Base-by-base conservation (phyloP, 768 basidiomycete species). In the Termitomyces sp. region DNA sequence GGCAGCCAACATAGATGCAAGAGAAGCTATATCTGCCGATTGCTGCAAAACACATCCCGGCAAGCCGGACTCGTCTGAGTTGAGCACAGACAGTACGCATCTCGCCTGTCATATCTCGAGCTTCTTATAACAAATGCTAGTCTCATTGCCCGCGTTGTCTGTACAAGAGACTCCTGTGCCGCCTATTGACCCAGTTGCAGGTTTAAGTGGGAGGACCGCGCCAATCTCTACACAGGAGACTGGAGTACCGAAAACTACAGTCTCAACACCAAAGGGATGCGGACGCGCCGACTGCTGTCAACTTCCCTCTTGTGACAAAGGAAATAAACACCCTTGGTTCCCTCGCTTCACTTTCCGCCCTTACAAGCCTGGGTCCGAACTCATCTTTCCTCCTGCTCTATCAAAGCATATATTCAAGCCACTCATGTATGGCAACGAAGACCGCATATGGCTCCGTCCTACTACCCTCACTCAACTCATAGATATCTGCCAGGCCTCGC, bases 221-320 rank as follows among this genome's bases (percentile, higher is more conserved):
- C 37, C 52, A 20, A 15, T 59, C 22, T 9, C 33, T 39, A 24
- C 15, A 6, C 42, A 45, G 20, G 45, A 20, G 22, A 46, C 45
- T 27, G 0, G 9, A 33, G 51, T 16, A 18, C 24, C 33, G 6
- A 37, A 24, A 37, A 22, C 22, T 16, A 37, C 36, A 4, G 16
- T 6, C 15, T 16, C 34, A 5, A 22, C 13, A 34, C 30, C 51
- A 12, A 59, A 54, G n/a, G 62, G 59, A 36, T 63, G 62, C 36
- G 62, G 62, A 46, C 62, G 62, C 24, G 54, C 59, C 15, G 62
- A 63, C n/a, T 63, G 62, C 54, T 63, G 62, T 50, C 62, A 58
- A 48, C 57, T 63, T n/a, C 44, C 58, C 36, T 49, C 58, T 24
- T 45, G 49, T 13, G 52, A 42, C 39, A 42, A 63, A 41, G 22